Conservation (phyloP, 768 basidiomycete species). For the Imleria badia region DNA sequence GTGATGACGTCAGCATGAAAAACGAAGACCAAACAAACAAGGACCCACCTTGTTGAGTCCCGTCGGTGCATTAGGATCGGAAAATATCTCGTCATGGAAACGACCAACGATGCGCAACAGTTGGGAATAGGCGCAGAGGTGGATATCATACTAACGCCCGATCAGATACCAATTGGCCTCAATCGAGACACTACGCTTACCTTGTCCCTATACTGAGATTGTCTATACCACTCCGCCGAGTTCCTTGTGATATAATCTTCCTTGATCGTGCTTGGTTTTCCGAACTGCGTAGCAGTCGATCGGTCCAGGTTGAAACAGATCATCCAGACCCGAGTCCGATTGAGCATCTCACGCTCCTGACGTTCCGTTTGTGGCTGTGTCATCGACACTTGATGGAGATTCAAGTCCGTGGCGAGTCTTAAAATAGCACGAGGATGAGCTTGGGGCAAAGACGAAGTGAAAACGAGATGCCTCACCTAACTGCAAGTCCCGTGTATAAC, state of each 20-base stretch:
- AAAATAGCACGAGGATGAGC: not conserved
- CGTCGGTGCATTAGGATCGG: constrained; percentile 62
- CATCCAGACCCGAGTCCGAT: constrained; percentile 87
- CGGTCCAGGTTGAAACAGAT: constrained; percentile 88
- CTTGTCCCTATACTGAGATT: constrained; percentile 57
- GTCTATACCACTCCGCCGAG: constrained; percentile 74
- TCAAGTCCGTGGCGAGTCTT: constrained; percentile 87
- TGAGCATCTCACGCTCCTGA: constrained; percentile 80
- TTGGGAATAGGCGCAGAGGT: constrained; percentile 71
- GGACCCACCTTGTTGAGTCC: constrained; percentile 65
- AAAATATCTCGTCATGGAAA: constrained; percentile 79
- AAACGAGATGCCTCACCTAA: constrained; percentile 46
- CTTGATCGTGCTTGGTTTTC: constrained; percentile 85
- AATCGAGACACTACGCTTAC: constrained; percentile 33
- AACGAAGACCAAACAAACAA: not conserved
- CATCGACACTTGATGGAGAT: constrained; percentile 68
- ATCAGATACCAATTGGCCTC: not conserved
- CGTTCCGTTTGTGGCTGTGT: constrained; percentile 67
- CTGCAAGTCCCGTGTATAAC: constrained; percentile 85
- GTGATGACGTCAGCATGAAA: constrained; percentile 4
- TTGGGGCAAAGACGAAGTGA: not conserved
- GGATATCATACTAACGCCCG: constrained; percentile 60
- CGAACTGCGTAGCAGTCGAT: constrained; percentile 85
- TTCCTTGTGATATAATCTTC: constrained; percentile 79
- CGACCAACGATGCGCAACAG: constrained; percentile 67